These are phyloP conservation scores for Solanum neorickii DNA, from an alignment of 257 asterid species.

Conservation along the genomic window DNA sequence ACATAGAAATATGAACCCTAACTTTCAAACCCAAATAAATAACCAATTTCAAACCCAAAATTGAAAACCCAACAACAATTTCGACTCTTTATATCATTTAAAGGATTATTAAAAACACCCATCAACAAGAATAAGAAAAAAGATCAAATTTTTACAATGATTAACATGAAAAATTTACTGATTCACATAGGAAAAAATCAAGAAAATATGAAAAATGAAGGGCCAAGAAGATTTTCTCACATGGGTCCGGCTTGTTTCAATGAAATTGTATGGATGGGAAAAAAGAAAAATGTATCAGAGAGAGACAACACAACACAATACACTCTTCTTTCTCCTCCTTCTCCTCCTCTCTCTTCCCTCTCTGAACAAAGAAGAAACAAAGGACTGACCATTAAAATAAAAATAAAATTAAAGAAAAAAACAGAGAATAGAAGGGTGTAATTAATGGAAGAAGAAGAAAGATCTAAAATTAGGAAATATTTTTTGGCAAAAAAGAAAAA, in stretches of 20 bases:
- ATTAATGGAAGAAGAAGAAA: constrained; percentile 21
- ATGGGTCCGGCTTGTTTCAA: constrained; percentile 29
- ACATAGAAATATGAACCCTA: constrained; percentile 31
- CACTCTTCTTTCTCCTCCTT: background rate
- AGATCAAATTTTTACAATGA: constrained; percentile 3
- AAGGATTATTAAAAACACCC: background rate
- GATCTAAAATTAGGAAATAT: constrained; percentile 10
- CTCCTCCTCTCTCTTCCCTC: constrained; percentile 3
- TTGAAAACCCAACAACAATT: constrained; percentile 20
- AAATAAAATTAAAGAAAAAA: background rate
- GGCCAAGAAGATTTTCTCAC: constrained; percentile 38
- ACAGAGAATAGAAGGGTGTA: constrained; percentile 9
- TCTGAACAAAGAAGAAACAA: constrained; percentile 23
- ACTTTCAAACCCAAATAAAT: background rate
- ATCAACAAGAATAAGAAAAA: background rate
- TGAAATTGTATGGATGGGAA: constrained; percentile 5
- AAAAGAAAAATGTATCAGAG: background rate
- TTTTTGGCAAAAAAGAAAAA: background rate
- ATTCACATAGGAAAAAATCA: background rate
- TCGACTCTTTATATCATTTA: constrained; percentile 24
- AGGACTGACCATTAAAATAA: constrained; percentile 26
- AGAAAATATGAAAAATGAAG: background rate
- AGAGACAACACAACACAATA: background rate
- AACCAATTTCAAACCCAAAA: constrained; percentile 16
- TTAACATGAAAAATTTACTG: background rate